A percentile compares a stretch with the other conserved stretches of the same genome.
These are phyloP conservation scores for Saccharomyces hybrid DNA, from an alignment of 1,139 yeast species.

Conservation along the genomic window DNA sequence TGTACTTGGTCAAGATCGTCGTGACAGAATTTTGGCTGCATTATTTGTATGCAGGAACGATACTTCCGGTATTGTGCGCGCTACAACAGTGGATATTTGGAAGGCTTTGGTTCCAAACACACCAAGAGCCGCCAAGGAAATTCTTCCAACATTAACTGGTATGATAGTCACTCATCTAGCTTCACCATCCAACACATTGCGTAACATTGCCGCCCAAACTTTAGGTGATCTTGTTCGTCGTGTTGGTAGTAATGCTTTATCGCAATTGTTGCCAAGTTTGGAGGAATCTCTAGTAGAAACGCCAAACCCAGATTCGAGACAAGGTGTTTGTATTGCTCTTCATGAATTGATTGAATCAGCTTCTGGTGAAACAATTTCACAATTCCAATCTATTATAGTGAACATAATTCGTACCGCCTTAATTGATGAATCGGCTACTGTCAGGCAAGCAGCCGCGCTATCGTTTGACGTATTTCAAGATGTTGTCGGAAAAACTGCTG, in stretches of 20 bases:
- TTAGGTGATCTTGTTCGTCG: slow-evolving; percentile 93
- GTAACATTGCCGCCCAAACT: slow-evolving; percentile 87
- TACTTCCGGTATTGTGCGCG: slow-evolving; percentile 77
- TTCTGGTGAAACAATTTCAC: slow-evolving; percentile 50
- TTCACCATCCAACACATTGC: slow-evolving; percentile 66
- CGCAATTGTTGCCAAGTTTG: slow-evolving; percentile 79
- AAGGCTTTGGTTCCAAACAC: slow-evolving; percentile 93
- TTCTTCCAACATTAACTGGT: slow-evolving; percentile 74
- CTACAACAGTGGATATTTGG: slow-evolving; percentile 95
- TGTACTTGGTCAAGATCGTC: slow-evolving; percentile 78
- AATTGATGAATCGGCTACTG: slow-evolving; percentile 63
- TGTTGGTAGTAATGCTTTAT: slow-evolving; percentile 83
- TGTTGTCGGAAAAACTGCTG: slow-evolving; percentile 73
- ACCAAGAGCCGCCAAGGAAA: slow-evolving; percentile 92
- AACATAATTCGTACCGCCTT: slow-evolving; percentile 71
- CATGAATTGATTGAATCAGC: slow-evolving; percentile 79
- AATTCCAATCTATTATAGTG: slow-evolving; percentile 64
- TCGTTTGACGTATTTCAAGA: slow-evolving; percentile 86
- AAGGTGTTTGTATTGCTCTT: slow-evolving; percentile 94
- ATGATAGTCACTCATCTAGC: slow-evolving; percentile 80
- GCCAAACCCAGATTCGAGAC: slow-evolving; percentile 72
- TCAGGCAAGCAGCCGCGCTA: slow-evolving; percentile 84
- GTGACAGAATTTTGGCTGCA: slow-evolving; percentile 77
- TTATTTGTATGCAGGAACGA: slow-evolving; percentile 93
- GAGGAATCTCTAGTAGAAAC: slow-evolving; percentile 54